A percentile compares a stretch with the other conserved stretches of the same genome.
phyloP scores from a whole-genome alignment of 306 rosid genomes.

The Malus domestica region DNA sequence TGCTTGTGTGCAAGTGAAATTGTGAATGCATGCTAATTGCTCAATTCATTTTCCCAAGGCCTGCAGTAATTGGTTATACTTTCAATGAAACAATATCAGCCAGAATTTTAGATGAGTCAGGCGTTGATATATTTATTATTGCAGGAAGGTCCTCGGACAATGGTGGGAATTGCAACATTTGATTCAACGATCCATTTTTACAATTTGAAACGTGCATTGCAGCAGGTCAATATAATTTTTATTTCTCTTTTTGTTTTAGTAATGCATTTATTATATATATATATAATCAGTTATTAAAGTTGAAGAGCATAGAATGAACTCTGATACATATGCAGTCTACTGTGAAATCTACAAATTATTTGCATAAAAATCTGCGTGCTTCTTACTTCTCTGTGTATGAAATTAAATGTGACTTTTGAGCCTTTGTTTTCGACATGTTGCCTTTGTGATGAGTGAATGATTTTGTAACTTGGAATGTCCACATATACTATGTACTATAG shows the following conservation, averaged over 20 bases:
- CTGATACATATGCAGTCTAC: not conserved
- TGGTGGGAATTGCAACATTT: conserved; percentile 91
- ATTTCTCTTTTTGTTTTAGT: too few relatives aligned
- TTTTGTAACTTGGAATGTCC: not conserved
- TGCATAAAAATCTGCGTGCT: too few relatives aligned
- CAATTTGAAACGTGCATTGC: conserved; percentile 87
- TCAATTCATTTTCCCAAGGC: not conserved
- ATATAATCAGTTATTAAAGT: not conserved
- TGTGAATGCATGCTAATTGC: not conserved
- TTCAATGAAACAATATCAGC: not conserved
- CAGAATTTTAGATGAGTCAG: not conserved
- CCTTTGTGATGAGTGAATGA: not conserved
- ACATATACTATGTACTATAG: not conserved
- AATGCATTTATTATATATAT: too few relatives aligned
- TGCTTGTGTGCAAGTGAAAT: too few relatives aligned
- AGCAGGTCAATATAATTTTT: conserved; percentile 58
- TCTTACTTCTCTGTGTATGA: too few relatives aligned
- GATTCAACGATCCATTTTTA: conserved; percentile 95
- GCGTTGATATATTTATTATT: conserved; percentile 15
- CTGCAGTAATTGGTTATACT: not conserved
- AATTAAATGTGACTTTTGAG: too few relatives aligned
- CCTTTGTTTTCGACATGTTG: not conserved
- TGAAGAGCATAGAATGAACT: not conserved
- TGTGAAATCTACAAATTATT: not conserved
- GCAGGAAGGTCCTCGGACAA: conserved; percentile 91